Evolutionary conservation across 2,329 filamentous ascomycete genomes (phyloP).

Genomic region (Microcyclospora pomicola): DNA sequence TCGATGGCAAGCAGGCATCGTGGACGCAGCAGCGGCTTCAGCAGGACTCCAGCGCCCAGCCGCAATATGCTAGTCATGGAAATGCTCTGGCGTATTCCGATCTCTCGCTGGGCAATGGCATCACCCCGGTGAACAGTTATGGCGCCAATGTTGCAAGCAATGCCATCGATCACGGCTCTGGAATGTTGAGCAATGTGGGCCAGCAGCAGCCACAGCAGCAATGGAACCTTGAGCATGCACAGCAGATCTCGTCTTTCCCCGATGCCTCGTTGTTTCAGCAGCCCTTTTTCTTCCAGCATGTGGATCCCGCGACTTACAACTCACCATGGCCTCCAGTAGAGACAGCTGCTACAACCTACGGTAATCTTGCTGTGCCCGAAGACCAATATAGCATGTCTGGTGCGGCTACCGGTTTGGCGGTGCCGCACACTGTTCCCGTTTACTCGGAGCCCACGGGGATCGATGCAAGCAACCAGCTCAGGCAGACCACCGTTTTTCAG

Average conservation of each 20-base stretch:
- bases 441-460: background rate
- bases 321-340: conserved; percentile 12
- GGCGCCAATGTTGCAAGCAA: background rate
- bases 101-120: too few relatives aligned
- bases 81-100: too few relatives aligned
- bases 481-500: background rate
- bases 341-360: conserved; percentile 1
- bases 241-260: conserved; percentile 10
- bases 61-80: too few relatives aligned
- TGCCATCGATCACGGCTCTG: background rate
- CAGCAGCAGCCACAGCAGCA: background rate
- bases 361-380: background rate
- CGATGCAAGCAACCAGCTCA: background rate
- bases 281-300: conserved; percentile 18
- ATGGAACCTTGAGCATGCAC: background rate
- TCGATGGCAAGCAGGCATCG: background rate
- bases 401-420: background rate
- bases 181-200: background rate
- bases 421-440: background rate
- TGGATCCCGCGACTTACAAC: conserved; percentile 11
- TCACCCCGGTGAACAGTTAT: too few relatives aligned
- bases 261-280: conserved; percentile 15
- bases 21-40: too few relatives aligned
- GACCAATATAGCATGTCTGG: background rate
- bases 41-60: too few relatives aligned